Percentiles rank a stretch among this genome's conserved stretches.
These are phyloP conservation scores for Dichotomocladium elegans DNA, from an alignment of 371 early-diverging fungal species.

Conservation along the genomic window DNA sequence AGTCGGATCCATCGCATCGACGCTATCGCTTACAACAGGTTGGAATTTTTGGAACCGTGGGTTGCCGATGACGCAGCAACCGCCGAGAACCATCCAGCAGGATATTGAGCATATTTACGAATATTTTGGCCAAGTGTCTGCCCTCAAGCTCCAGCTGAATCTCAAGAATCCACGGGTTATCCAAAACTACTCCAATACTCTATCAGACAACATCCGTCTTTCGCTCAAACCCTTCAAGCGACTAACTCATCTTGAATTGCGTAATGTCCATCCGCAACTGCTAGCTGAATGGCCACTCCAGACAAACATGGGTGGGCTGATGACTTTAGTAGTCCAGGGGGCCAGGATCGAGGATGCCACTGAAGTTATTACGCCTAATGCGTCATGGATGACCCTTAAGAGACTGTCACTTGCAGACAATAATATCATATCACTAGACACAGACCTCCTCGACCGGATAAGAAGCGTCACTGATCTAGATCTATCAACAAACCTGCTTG, in stretches of 20 bases:
- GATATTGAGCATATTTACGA: slow-evolving; percentile 56
- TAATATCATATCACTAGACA: slow-evolving; percentile 48
- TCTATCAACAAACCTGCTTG: slow-evolving; percentile 60
- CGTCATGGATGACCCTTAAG: slow-evolving; percentile 42
- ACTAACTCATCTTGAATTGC: slow-evolving; percentile 49
- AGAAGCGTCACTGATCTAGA: slow-evolving; percentile 53
- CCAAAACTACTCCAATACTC: slow-evolving; percentile 36
- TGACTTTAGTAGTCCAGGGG: slow-evolving; percentile 41
- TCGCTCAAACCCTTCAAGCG: slow-evolving; percentile 37
- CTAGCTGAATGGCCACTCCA: slow-evolving; percentile 46
- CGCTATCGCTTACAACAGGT: slow-evolving; percentile 55
- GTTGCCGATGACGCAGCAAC: not conserved
- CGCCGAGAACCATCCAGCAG: slow-evolving; percentile 32
- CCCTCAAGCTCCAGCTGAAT: slow-evolving; percentile 50
- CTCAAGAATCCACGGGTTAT: slow-evolving; percentile 44
- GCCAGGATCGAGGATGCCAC: slow-evolving; percentile 46
- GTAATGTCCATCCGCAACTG: slow-evolving; percentile 40
- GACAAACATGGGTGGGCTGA: too few species aligned
- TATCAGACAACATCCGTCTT: slow-evolving; percentile 36
- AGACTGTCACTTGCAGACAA: slow-evolving; percentile 58
- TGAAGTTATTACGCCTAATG: slow-evolving; percentile 33
- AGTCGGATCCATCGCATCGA: slow-evolving; percentile 54
- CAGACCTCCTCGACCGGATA: slow-evolving; percentile 40
- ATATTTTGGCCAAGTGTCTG: slow-evolving; percentile 40
- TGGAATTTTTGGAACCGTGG: slow-evolving; percentile 62